These are phyloP conservation scores for Rhizophagus clarus DNA, from an alignment of 192 early-diverging fungal genomes.

Conservation along the genomic window DNA sequence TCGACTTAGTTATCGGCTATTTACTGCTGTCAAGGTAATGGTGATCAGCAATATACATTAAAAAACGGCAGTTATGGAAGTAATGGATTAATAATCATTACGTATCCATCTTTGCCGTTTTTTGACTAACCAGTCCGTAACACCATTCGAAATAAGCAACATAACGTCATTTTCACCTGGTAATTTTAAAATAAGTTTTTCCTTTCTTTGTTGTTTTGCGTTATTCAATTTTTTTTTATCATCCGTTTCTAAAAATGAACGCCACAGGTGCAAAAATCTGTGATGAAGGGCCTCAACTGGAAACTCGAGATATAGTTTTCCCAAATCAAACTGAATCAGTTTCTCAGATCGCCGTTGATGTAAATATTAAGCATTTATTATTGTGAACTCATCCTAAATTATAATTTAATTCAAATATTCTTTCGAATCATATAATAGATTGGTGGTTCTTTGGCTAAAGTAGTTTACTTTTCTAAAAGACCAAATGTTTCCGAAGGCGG, in stretches of 20 bases:
- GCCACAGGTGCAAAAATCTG: conserved; percentile 55
- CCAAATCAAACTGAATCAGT: conserved; percentile 85
- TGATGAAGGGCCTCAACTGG: conserved; percentile 52
- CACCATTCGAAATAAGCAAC: too few relatives aligned
- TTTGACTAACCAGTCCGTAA: too few relatives aligned
- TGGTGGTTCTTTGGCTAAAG: conserved; percentile 74
- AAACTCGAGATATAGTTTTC: conserved; percentile 80
- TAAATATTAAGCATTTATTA: conserved; percentile 35
- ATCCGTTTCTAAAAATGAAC: conserved; percentile 50
- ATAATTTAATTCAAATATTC: not conserved
- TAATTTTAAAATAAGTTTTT: too few relatives aligned
- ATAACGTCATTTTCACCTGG: too few relatives aligned
- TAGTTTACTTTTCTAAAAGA: conserved; percentile 69
- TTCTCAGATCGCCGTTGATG: conserved; percentile 89
- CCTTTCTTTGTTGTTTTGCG: too few relatives aligned
- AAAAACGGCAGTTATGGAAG: too few relatives aligned
- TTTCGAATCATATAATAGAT: conserved; percentile 44
- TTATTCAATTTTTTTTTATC: too few relatives aligned
- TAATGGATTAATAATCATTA: too few relatives aligned
- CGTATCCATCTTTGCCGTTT: too few relatives aligned
- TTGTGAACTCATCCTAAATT: not conserved
- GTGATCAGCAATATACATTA: too few relatives aligned
- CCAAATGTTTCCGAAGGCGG: conserved; percentile 65
- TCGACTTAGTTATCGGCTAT: too few relatives aligned
- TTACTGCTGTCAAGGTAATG: too few relatives aligned